Percentiles rank a stretch among this genome's conserved stretches.
Evolutionary conservation across 768 basidiomycete genomes (phyloP).

Genomic region (Termitomyces sp.): DNA sequence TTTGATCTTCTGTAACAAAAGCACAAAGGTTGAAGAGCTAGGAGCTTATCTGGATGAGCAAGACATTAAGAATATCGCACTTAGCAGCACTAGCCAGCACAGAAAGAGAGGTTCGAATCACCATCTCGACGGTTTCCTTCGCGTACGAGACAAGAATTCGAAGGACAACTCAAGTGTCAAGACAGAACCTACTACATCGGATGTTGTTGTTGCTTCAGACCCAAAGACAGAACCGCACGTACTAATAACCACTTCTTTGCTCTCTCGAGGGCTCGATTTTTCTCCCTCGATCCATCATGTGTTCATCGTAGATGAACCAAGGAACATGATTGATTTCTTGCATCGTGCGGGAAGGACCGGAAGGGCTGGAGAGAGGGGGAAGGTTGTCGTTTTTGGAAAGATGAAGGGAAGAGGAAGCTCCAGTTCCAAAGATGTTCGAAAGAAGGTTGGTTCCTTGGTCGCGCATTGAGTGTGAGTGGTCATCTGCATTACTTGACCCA

Average conservation of each 20-base stretch:
- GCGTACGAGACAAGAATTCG: slow-evolving; percentile 17
- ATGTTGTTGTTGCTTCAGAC: slow-evolving; percentile 19
- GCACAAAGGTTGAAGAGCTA: slow-evolving; percentile 62
- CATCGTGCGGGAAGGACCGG: slow-evolving; percentile 88
- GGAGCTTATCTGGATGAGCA: slow-evolving; percentile 54
- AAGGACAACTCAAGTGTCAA: neutral
- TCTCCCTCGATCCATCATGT: slow-evolving; percentile 73
- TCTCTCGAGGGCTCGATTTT: slow-evolving; percentile 90
- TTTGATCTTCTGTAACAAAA: slow-evolving; percentile 82
- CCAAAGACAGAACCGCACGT: slow-evolving; percentile 52
- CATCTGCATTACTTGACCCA: neutral
- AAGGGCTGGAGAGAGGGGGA: slow-evolving; percentile 66
- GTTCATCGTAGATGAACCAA: slow-evolving; percentile 83
- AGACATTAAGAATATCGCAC: slow-evolving; percentile 59
- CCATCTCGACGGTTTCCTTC: slow-evolving; percentile 75
- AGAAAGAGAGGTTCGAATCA: slow-evolving; percentile 69
- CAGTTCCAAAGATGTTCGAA: slow-evolving; percentile 47
- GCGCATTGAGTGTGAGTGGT: slow-evolving; percentile 8
- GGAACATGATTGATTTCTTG: slow-evolving; percentile 89
- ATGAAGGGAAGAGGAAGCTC: slow-evolving; percentile 59
- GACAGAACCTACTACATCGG: slow-evolving; percentile 5
- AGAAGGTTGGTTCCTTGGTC: slow-evolving; percentile 42
- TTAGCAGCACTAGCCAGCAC: slow-evolving; percentile 59
- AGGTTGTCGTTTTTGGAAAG: slow-evolving; percentile 77
- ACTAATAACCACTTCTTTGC: slow-evolving; percentile 85